phyloP scores from a whole-genome alignment of 1,139 yeast species.

The Geotrichum reessii region DNA sequence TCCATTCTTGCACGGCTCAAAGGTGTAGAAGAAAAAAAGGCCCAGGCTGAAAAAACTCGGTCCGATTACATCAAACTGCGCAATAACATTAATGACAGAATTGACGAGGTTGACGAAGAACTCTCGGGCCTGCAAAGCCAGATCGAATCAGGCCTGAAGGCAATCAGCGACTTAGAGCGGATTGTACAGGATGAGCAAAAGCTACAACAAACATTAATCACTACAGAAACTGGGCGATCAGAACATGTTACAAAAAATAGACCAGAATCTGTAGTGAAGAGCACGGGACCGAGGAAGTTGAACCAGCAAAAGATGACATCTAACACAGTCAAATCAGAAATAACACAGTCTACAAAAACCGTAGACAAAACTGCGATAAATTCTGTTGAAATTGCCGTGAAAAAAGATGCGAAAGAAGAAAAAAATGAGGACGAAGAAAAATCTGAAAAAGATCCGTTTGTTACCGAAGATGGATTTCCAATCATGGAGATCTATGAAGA shows the following conservation, averaged over 20 bases:
- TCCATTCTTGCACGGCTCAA: conserved; percentile 5
- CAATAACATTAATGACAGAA: conserved; percentile 39
- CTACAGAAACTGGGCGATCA: neutral
- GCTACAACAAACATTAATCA: neutral
- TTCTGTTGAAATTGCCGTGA: neutral
- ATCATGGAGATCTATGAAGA: conserved; percentile 81
- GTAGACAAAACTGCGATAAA: neutral
- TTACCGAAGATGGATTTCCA: conserved; percentile 48
- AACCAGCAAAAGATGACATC: neutral
- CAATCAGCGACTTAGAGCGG: conserved; percentile 35
- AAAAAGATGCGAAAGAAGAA: neutral
- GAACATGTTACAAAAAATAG: neutral
- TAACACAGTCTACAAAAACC: neutral
- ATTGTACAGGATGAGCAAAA: conserved; percentile 16
- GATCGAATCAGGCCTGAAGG: conserved; percentile 43
- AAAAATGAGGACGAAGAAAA: conserved; percentile 24
- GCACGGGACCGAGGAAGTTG: neutral
- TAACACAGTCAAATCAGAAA: neutral
- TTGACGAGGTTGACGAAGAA: conserved; percentile 49
- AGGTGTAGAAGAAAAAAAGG: conserved; percentile 9
- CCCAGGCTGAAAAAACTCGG: conserved; percentile 5
- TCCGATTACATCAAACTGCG: conserved; percentile 7
- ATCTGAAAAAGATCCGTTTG: conserved; percentile 20
- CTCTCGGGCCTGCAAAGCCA: conserved; percentile 40
- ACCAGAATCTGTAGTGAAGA: neutral